Percentiles rank a stretch among this genome's conserved stretches.
phyloP scores from a whole-genome alignment of 2,329 filamentous ascomycete genomes.

The Fusarium sarcochroum region DNA sequence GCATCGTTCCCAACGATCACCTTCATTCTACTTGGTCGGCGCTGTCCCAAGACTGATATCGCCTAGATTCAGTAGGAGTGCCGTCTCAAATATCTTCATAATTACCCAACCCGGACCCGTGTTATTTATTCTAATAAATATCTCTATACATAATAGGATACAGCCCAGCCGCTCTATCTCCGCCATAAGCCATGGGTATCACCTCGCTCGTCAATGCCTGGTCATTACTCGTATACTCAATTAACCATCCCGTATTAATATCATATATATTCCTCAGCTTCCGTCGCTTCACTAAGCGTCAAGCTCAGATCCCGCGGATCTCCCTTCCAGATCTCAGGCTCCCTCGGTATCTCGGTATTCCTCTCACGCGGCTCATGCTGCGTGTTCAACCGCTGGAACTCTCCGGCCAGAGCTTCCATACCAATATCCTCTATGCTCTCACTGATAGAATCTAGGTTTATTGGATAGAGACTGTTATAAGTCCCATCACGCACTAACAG shows the following conservation, averaged over 20 bases:
- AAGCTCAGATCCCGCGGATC: slow-evolving; percentile 14
- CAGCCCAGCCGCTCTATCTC: background rate
- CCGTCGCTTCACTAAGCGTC: slow-evolving; percentile 28
- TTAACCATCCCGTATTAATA: background rate
- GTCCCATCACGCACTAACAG: background rate
- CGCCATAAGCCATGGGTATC: background rate
- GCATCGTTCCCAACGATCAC: too few species aligned
- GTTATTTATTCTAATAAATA: background rate
- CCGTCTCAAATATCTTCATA: too few species aligned
- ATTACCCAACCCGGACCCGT: background rate
- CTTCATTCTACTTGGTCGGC: too few species aligned
- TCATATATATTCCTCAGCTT: slow-evolving; percentile 8
- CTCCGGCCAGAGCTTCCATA: slow-evolving; percentile 9
- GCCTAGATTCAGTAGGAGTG: too few species aligned
- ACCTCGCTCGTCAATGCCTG: too few species aligned
- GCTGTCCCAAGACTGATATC: too few species aligned
- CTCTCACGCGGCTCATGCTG: background rate
- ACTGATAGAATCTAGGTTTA: slow-evolving; percentile 8
- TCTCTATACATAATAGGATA: background rate
- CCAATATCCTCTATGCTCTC: slow-evolving; percentile 18
- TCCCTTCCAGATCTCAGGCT: slow-evolving; percentile 12
- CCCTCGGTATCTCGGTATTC: background rate
- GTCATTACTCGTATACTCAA: background rate
- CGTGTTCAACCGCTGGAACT: slow-evolving; percentile 3
- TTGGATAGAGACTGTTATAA: slow-evolving; percentile 25